Conservation (phyloP, 116 monocot genomes). For the Zostera marina region DNA sequence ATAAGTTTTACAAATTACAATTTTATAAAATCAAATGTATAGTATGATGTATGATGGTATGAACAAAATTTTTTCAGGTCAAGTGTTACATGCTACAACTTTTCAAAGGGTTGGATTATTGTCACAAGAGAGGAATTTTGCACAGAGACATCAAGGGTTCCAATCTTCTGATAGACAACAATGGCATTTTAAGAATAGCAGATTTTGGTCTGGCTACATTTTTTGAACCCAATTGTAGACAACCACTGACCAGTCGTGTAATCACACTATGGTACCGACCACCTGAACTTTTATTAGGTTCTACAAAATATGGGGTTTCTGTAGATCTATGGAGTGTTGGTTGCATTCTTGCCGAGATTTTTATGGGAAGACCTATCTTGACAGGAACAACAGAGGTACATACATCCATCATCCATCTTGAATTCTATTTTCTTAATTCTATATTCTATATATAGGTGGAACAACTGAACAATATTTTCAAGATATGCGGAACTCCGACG, state of each 20-base stretch:
- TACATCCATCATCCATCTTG: background rate
- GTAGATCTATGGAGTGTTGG: constrained; percentile 88
- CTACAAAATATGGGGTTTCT: constrained; percentile 64
- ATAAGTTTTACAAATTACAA: background rate
- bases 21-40: background rate
- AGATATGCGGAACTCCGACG: constrained; percentile 73
- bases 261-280: constrained; percentile 95
- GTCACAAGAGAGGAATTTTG: constrained; percentile 65
- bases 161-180: constrained; percentile 65
- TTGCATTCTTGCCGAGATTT: constrained; percentile 76
- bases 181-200: constrained; percentile 64
- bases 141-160: constrained; percentile 94
- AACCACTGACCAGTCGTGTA: constrained; percentile 74
- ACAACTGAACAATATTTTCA: constrained; percentile 71
- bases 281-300: constrained; percentile 83
- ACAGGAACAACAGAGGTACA: constrained; percentile 89
- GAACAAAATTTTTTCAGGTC: constrained; percentile 40
- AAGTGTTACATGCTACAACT: constrained; percentile 87
- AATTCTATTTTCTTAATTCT: background rate
- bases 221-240: constrained; percentile 36
- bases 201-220: constrained; percentile 83
- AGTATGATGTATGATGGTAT: no score
- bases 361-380: constrained; percentile 87
- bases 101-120: constrained; percentile 71
- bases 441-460: constrained; percentile 28